Base-by-base conservation (phyloP, 2,329 filamentous ascomycete genomes). In the Fusarium veterinarium region DNA sequence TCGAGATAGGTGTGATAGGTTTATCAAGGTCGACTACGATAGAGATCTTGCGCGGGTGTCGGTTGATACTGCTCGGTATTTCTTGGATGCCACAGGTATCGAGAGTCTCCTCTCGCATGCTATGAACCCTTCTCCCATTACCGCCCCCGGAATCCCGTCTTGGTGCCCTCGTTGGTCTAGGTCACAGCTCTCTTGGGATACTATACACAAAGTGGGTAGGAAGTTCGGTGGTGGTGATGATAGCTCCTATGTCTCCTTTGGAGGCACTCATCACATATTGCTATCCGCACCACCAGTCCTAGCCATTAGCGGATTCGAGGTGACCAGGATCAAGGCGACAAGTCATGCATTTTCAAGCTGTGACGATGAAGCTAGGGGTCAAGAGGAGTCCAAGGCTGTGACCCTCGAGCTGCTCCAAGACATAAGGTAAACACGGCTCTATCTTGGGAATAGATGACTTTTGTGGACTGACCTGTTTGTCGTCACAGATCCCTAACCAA, bases 401-500 rank as follows among this genome's bases (percentile, higher is more conserved):
- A 3, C 19, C 1, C 13, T 48, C 9, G 45, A 30, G 25, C 6
- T 16, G 1, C 44, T 30, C 6, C 19, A 46, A 16, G 25, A 16
- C 19, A 16, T 8, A 30, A 11, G 25, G 28, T 48, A 30, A 48
- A 11, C 13, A 16, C 0, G 1, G 4, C 25, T n/a, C 19, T 20
- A 11, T 30, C 1, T 1, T 4, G 28, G 9, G 6, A 12, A 6
- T 2, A 16, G 3, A 6, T 46, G 13, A 2, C 3, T 3, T 16
- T 4, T 11, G 3, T 46, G 6, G 13, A 12, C 28, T 48, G 2
- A 48, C 28, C 6, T 30, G 3, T 6, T 1, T 28, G 1, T 16
- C 4, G 0, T n/a, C 6, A 6, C 13, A 30, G 19, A 48, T 30
- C 45, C 4, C 19, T 46, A 1, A 5, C 6, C 19, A n/a, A 8